Percentiles rank a stretch among this genome's conserved stretches.
Conservation (phyloP, 1,284 basidiomycete genomes). For the Erythrobasidium hasegawianum region DNA sequence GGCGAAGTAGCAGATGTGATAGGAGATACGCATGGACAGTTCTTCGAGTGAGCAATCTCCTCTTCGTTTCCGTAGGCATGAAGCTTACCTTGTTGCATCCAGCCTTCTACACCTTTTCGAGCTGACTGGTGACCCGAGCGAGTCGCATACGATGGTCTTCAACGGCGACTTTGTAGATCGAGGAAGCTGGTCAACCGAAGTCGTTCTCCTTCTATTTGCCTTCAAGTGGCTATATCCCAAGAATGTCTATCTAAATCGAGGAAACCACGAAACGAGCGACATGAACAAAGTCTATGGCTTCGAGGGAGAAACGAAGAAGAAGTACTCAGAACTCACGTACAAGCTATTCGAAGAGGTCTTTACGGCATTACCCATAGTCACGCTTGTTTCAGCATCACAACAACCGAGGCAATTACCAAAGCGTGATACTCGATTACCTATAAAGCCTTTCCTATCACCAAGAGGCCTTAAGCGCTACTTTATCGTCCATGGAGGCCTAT, state of each 20-base stretch:
- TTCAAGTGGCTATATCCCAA: constrained; percentile 94
- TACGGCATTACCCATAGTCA: constrained; percentile 78
- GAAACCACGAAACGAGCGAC: constrained; percentile 95
- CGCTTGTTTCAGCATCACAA: constrained; percentile 71
- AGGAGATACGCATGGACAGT: constrained; percentile 77
- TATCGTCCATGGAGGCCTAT: constrained; percentile 92
- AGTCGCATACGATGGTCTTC: constrained; percentile 80
- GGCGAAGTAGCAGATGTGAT: constrained; percentile 84
- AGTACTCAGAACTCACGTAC: constrained; percentile 78
- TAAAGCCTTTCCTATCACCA: constrained; percentile 66
- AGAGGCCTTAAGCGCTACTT: constrained; percentile 85
- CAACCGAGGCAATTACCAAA: constrained; percentile 55
- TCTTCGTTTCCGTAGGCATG: background rate
- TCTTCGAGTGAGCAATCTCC: constrained; percentile 13
- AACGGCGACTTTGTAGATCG: constrained; percentile 97
- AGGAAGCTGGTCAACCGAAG: constrained; percentile 95
- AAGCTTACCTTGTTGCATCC: constrained; percentile 61
- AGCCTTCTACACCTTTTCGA: constrained; percentile 74
- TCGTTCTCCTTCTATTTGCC: constrained; percentile 87
- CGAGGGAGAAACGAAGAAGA: constrained; percentile 79
- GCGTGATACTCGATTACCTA: constrained; percentile 49
- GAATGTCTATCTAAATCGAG: constrained; percentile 83
- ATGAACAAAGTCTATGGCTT: constrained; percentile 56
- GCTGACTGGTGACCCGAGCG: constrained; percentile 76
- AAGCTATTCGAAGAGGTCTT: constrained; percentile 90